Conservation (phyloP, 2,329 filamentous ascomycete species). For the Neocatenulostroma microsporum region DNA sequence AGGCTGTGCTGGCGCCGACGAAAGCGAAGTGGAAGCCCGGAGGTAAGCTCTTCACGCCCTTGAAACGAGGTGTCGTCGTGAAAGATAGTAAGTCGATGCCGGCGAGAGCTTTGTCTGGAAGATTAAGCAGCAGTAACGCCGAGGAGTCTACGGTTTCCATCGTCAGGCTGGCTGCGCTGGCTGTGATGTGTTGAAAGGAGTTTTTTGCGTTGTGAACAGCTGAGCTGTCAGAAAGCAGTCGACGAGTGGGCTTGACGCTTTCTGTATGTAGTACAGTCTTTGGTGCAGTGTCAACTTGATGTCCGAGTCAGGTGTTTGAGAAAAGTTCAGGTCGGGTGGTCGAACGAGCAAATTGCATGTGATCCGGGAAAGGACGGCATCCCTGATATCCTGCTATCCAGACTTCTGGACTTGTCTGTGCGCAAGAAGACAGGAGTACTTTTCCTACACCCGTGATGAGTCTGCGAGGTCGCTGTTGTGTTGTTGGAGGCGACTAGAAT, state of each 20-base stretch:
- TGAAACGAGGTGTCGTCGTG: conserved; percentile 54
- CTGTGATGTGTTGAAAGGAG: neutral
- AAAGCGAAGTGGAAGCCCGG: conserved; percentile 56
- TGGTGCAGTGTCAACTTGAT: no score
- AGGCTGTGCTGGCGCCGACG: conserved; percentile 48
- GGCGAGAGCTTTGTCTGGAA: conserved; percentile 41
- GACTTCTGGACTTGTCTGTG: no score
- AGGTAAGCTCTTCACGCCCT: conserved; percentile 53
- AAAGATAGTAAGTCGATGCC: conserved; percentile 54
- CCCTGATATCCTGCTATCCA: no score
- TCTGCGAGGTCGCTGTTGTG: neutral
- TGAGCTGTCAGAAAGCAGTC: no score
- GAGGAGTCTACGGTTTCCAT: conserved; percentile 23
- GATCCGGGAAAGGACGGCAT: neutral
- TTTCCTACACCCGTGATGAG: neutral
- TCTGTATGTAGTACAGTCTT: no score
- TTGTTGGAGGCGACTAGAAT: no score
- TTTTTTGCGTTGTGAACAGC: no score
- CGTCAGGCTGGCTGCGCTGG: neutral
- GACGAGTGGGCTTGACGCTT: no score
- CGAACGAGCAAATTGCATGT: neutral
- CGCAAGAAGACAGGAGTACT: no score
- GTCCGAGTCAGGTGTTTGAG: neutral
- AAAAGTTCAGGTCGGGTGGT: neutral
- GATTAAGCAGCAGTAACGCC: conserved; percentile 36